These are phyloP conservation scores for Fusarium illudens DNA, from an alignment of 2,329 filamentous ascomycete species.

Conservation along the genomic window DNA sequence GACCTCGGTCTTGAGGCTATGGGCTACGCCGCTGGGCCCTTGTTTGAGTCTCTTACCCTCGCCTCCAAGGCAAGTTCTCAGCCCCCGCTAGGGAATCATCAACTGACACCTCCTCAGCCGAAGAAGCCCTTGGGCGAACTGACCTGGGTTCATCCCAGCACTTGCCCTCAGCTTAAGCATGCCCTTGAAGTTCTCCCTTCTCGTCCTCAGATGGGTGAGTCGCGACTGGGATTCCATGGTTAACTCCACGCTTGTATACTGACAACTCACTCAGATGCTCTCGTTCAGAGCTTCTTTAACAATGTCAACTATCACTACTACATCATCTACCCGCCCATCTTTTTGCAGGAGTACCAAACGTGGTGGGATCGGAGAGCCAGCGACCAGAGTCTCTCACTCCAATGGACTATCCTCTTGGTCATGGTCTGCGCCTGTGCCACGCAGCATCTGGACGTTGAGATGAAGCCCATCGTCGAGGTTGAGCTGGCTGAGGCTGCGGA, in stretches of 20 bases:
- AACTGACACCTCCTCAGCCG: constrained; percentile 1
- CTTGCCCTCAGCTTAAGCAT: constrained; percentile 45
- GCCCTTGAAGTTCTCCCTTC: constrained; percentile 45
- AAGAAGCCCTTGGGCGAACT: constrained; percentile 28
- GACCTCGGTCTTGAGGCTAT: constrained; percentile 45
- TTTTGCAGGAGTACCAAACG: constrained; percentile 46
- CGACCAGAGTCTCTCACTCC: constrained; percentile 42
- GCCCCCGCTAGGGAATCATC: neutral
- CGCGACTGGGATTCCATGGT: too few relatives aligned
- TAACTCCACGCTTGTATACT: neutral
- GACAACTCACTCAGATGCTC: constrained; percentile 38
- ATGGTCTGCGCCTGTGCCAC: constrained; percentile 49
- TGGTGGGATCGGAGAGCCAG: constrained; percentile 46
- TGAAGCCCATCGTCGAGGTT: constrained; percentile 41
- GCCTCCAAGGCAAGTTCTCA: constrained; percentile 34
- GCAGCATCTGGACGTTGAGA: constrained; percentile 44
- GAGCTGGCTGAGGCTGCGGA: constrained; percentile 42
- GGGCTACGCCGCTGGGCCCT: constrained; percentile 46
- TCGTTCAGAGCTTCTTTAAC: constrained; percentile 49
- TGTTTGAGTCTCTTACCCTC: constrained; percentile 41
- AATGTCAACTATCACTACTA: constrained; percentile 51
- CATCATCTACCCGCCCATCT: constrained; percentile 47
- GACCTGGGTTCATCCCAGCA: constrained; percentile 26
- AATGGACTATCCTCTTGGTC: constrained; percentile 50
- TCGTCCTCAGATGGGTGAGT: constrained; percentile 46